phyloP scores from a whole-genome alignment of 345 rosid genomes.

The Diplotaxis tenuifolia region DNA sequence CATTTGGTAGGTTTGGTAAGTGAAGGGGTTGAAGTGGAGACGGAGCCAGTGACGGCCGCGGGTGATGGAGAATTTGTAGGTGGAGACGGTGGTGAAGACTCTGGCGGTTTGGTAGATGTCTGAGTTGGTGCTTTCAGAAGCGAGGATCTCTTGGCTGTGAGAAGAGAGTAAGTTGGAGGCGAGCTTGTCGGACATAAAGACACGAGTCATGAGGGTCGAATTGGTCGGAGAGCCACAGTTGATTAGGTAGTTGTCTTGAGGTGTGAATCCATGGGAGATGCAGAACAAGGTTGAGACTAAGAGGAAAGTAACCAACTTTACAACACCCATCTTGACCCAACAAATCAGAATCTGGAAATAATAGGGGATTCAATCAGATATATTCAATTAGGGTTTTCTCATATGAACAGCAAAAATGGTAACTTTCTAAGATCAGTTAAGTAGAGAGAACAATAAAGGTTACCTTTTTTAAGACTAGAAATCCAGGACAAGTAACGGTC shows the following conservation, averaged over 20 bases:
- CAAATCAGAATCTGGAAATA: not conserved
- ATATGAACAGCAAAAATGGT: slow-evolving; percentile 1
- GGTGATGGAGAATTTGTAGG: slow-evolving; percentile 59
- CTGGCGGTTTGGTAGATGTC: slow-evolving; percentile 72
- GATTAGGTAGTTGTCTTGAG: slow-evolving; percentile 69
- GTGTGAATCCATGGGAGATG: slow-evolving; percentile 60
- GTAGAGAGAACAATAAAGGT: not conserved
- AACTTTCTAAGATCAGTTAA: slow-evolving; percentile 5
- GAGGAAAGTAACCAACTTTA: slow-evolving; percentile 26
- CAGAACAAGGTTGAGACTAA: slow-evolving; percentile 46
- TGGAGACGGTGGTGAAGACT: slow-evolving; percentile 57
- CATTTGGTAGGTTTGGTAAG: slow-evolving; percentile 52
- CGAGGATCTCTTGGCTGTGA: slow-evolving; percentile 45
- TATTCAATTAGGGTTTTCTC: slow-evolving; percentile 1
- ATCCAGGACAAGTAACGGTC: slow-evolving; percentile 33
- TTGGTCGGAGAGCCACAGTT: slow-evolving; percentile 77
- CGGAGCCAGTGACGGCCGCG: slow-evolving; percentile 95
- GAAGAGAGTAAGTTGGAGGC: slow-evolving; percentile 59
- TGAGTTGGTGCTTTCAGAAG: slow-evolving; percentile 27
- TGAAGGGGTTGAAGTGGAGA: slow-evolving; percentile 75
- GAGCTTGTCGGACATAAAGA: slow-evolving; percentile 66
- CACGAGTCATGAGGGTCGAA: slow-evolving; percentile 49
- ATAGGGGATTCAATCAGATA: not conserved
- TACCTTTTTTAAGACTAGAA: slow-evolving; percentile 19
- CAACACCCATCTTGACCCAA: slow-evolving; percentile 41